Evolutionary conservation across 495 filamentous ascomycete species (phyloP).

Genomic region (Daldinia grandis): DNA sequence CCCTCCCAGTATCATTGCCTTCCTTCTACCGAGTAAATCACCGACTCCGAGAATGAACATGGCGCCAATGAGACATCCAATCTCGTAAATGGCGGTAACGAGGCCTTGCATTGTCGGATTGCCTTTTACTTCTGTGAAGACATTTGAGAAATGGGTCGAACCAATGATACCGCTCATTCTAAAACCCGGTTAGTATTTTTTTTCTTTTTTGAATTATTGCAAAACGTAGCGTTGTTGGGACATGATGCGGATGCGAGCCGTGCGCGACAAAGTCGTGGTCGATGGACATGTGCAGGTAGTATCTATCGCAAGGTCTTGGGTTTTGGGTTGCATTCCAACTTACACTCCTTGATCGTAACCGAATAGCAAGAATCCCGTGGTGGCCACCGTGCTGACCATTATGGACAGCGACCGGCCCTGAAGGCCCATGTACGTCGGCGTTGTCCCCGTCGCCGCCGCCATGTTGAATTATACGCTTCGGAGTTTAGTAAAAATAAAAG

Average conservation of each 20-base stretch:
- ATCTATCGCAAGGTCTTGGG: not conserved
- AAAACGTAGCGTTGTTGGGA: not conserved
- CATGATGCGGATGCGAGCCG: not conserved
- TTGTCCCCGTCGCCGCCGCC: slow-evolving; percentile 53
- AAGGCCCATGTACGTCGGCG: slow-evolving; percentile 67
- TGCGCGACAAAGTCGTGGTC: not conserved
- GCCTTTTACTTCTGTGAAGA: slow-evolving; percentile 71
- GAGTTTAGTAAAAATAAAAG: slow-evolving; percentile 4
- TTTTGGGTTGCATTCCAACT: slow-evolving; percentile 5
- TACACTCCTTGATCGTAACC: slow-evolving; percentile 70
- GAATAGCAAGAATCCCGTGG: slow-evolving; percentile 78
- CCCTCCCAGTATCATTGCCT: slow-evolving; percentile 65
- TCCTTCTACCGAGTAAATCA: slow-evolving; percentile 72
- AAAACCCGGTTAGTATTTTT: slow-evolving; percentile 52
- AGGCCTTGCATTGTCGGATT: slow-evolving; percentile 79
- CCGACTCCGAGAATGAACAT: slow-evolving; percentile 74
- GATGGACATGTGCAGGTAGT: not conserved
- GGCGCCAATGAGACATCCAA: slow-evolving; percentile 79
- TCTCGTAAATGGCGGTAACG: slow-evolving; percentile 84
- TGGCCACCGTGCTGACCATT: slow-evolving; percentile 67
- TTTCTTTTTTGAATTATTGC: not conserved
- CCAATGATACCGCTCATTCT: slow-evolving; percentile 83
- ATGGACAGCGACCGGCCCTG: slow-evolving; percentile 69
- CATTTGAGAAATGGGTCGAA: slow-evolving; percentile 71
- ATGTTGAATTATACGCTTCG: slow-evolving; percentile 41